These are phyloP conservation scores for Didymosphaeria variabile DNA, from an alignment of 2,329 filamentous ascomycete genomes.

Conservation along the genomic window DNA sequence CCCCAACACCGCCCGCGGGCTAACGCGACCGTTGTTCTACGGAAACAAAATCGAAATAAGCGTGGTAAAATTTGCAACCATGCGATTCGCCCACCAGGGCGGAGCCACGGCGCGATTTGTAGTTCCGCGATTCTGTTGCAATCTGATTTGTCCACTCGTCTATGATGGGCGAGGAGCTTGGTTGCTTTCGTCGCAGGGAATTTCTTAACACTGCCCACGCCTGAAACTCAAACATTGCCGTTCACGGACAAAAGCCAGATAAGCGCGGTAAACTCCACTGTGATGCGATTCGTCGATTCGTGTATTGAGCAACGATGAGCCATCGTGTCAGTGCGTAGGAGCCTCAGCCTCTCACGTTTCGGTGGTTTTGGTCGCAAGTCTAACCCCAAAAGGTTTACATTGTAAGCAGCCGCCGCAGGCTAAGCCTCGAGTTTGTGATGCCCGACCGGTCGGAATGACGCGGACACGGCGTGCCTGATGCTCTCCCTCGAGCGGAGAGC, in stretches of 20 bases:
- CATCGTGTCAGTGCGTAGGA: background rate
- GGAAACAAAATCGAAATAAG: background rate
- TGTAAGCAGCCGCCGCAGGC: constrained; percentile 11
- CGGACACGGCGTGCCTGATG: background rate
- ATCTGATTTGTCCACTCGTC: background rate
- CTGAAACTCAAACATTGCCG: background rate
- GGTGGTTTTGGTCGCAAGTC: background rate
- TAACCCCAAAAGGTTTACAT: constrained; percentile 3
- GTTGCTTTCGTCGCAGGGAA: background rate
- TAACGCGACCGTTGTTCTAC: background rate
- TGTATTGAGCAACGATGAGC: background rate
- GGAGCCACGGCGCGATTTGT: background rate
- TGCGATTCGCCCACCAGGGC: background rate
- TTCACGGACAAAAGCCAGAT: background rate
- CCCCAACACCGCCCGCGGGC: constrained; percentile 4
- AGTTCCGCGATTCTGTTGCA: background rate
- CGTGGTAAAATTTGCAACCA: background rate
- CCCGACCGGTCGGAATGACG: background rate
- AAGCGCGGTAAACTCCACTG: background rate
- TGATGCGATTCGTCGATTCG: constrained; percentile 7
- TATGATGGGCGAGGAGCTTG: background rate
- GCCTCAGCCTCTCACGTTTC: background rate
- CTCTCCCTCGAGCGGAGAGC: background rate
- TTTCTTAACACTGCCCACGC: background rate
- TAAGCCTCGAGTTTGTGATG: background rate